These are phyloP conservation scores for Fomes fomentarius DNA, from an alignment of 1,284 basidiomycete genomes.

Conservation along the genomic window DNA sequence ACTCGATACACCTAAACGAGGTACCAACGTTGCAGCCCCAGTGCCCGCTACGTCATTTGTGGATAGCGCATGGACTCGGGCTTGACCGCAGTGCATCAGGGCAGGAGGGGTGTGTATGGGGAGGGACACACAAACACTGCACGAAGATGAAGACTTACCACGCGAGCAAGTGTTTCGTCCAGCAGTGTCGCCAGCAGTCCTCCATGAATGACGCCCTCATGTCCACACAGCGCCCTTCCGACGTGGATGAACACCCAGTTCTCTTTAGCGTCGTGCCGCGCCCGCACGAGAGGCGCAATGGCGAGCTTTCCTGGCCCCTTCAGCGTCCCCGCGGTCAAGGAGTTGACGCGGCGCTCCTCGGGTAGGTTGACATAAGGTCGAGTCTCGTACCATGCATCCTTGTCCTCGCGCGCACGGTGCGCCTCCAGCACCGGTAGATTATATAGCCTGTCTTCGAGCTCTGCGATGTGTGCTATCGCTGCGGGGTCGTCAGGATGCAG, in stretches of 20 bases:
- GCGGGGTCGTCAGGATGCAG: slow-evolving; percentile 63
- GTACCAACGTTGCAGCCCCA: no score
- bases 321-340: slow-evolving; percentile 83
- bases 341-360: slow-evolving; percentile 74
- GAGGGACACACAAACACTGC: neutral
- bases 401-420: slow-evolving; percentile 50
- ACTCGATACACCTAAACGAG: no score
- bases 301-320: slow-evolving; percentile 86
- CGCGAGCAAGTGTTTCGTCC: slow-evolving; percentile 86
- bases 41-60: no score
- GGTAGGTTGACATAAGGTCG: slow-evolving; percentile 78
- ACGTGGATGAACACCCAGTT: slow-evolving; percentile 77
- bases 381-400: slow-evolving; percentile 71
- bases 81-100: no score
- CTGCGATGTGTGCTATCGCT: slow-evolving; percentile 59
- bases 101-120: no score
- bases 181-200: slow-evolving; percentile 89
- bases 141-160: slow-evolving; percentile 52
- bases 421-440: slow-evolving; percentile 61
- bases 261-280: slow-evolving; percentile 77
- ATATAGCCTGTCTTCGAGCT: slow-evolving; percentile 74
- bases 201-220: slow-evolving; percentile 94
- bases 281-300: slow-evolving; percentile 74
- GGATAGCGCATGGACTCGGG: no score
- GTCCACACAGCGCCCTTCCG: slow-evolving; percentile 86